A percentile compares a stretch with the other conserved stretches of the same genome.
These are phyloP conservation scores for Eucalyptus pauciflora DNA, from an alignment of 345 rosid species.

Conservation along the genomic window DNA sequence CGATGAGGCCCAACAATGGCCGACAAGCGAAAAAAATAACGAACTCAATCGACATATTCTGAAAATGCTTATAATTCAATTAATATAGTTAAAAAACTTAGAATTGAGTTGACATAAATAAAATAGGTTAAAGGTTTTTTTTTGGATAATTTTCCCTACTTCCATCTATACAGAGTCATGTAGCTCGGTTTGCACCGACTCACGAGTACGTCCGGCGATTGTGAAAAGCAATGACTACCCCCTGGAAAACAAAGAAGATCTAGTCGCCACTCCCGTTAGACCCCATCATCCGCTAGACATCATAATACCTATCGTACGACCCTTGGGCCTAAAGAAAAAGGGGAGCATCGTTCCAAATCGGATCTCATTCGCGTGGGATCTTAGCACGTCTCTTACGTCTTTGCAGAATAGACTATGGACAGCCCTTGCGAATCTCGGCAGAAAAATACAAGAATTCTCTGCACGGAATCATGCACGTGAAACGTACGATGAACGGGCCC, in stretches of 20 bases:
- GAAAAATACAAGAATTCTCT: background rate
- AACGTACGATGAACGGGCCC: background rate
- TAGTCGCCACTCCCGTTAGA: background rate
- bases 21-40: rapidly evolving
- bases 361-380: background rate
- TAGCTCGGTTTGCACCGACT: background rate
- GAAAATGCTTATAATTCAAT: no score
- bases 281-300: background rate
- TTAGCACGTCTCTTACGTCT: background rate
- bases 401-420: background rate
- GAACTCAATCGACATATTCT: no score
- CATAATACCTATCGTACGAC: background rate
- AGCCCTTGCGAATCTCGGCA: background rate
- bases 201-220: background rate
- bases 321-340: background rate
- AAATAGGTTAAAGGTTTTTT: no score
- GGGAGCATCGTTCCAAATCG: background rate
- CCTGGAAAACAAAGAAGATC: background rate
- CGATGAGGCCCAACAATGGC: no score
- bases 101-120: rapidly evolving
- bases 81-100: no score
- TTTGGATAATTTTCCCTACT: rapidly evolving
- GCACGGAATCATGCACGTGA: background rate
- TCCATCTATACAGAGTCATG: rapidly evolving
- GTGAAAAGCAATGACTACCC: background rate